Conservation (phyloP, 2,329 filamentous ascomycete species). For the Hymenoscyphus albidus region DNA sequence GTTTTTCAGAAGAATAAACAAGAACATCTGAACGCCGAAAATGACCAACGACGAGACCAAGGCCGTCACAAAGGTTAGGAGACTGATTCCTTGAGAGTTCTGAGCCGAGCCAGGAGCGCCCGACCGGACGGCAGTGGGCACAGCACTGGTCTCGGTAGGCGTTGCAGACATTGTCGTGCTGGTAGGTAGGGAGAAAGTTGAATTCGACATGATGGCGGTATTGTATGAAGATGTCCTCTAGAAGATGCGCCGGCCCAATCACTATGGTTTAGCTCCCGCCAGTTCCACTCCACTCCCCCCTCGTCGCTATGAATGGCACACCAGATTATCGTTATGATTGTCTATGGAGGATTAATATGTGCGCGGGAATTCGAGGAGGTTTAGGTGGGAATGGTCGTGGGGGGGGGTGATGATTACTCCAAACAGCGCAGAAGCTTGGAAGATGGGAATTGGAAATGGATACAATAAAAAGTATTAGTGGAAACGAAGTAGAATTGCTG, state of each 20-base stretch:
- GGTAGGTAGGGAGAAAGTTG: neutral
- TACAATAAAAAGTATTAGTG: neutral
- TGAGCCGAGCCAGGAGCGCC: constrained; percentile 23
- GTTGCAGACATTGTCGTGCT: constrained; percentile 1
- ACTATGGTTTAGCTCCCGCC: neutral
- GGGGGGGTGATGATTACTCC: neutral
- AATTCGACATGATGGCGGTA: constrained; percentile 2
- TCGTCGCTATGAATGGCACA: neutral
- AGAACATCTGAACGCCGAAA: constrained; percentile 48
- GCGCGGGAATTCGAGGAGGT: neutral
- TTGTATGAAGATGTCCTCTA: neutral
- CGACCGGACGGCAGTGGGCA: neutral
- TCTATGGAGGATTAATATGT: neutral
- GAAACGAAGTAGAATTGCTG: neutral
- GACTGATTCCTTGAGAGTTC: constrained; percentile 29
- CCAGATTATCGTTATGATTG: neutral
- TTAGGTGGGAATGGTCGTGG: neutral
- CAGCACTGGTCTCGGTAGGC: constrained; percentile 4
- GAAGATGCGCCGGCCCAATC: neutral
- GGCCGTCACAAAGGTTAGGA: constrained; percentile 34
- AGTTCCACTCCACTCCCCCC: neutral
- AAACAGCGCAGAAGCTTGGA: neutral
- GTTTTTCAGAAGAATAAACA: constrained; percentile 75
- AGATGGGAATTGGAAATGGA: neutral
- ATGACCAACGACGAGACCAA: constrained; percentile 31